A percentile compares a stretch with the other conserved stretches of the same genome.
These are phyloP conservation scores for Kazachstania taianensis DNA, from an alignment of 805 yeast species.

Conservation along the genomic window DNA sequence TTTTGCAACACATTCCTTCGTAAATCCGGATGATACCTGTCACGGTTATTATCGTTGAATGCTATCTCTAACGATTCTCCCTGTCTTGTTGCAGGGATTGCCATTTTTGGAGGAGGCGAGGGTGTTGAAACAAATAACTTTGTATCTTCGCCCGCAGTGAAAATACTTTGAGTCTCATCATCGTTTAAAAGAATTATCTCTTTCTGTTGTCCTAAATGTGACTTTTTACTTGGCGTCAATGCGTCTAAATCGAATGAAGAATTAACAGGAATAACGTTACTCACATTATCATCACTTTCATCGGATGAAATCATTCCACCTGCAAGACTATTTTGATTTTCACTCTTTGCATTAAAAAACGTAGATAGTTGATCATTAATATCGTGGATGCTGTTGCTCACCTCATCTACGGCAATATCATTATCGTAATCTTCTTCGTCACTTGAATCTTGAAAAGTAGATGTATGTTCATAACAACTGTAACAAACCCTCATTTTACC, in stretches of 20 bases:
- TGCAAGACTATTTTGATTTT: neutral
- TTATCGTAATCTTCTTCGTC: conserved; percentile 36
- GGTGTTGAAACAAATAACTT: conserved; percentile 33
- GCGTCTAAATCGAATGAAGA: neutral
- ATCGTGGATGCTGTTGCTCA: neutral
- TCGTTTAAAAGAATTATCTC: conserved; percentile 22
- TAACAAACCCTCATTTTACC: conserved; percentile 73
- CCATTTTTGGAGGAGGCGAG: conserved; percentile 57
- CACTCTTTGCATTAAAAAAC: neutral
- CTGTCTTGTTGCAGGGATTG: conserved; percentile 70
- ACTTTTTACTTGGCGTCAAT: neutral
- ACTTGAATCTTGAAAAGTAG: conserved; percentile 63
- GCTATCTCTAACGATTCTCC: conserved; percentile 73
- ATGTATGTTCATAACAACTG: conserved; percentile 53
- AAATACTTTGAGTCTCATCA: conserved; percentile 28
- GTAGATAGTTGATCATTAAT: neutral
- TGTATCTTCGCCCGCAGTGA: conserved; percentile 29
- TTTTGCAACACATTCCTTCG: too few relatives aligned
- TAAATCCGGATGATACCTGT: too few relatives aligned
- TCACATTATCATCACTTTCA: neutral
- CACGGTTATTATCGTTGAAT: conserved; percentile 3
- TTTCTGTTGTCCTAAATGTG: too few relatives aligned
- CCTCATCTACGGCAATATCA: neutral
- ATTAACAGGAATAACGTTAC: neutral
- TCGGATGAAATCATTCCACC: neutral